Percentiles rank a stretch among this genome's conserved stretches.
Evolutionary conservation across 176 grass and related monocot species (phyloP).

Genomic region (Coix lacrymajobi): DNA sequence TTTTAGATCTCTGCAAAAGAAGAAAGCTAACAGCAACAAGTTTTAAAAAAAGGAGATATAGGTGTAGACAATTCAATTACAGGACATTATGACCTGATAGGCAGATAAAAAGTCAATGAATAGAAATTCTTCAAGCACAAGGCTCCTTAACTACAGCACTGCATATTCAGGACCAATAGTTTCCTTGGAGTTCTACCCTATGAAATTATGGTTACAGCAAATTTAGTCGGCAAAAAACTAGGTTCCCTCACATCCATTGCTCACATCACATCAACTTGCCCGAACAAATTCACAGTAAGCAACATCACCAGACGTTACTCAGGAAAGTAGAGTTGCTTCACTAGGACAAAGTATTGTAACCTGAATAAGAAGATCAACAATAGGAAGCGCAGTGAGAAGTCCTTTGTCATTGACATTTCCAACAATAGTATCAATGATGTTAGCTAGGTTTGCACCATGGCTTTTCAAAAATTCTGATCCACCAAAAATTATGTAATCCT

Average conservation of each 20-base stretch:
- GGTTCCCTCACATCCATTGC: background rate
- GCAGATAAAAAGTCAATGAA: slow-evolving; percentile 3
- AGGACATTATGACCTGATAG: background rate
- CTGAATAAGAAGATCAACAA: slow-evolving; percentile 91
- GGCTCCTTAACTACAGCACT: background rate
- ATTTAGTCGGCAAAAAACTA: background rate
- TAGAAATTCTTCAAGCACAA: slow-evolving; percentile 8
- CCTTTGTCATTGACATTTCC: slow-evolving; percentile 95
- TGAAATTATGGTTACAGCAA: background rate
- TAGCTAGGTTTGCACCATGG: slow-evolving; percentile 67
- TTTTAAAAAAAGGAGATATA: background rate
- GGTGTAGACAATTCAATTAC: background rate
- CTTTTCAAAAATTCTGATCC: slow-evolving; percentile 87
- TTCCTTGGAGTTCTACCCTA: background rate
- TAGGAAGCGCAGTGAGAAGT: slow-evolving; percentile 61
- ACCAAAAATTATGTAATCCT: slow-evolving; percentile 89
- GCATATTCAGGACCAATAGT: background rate
- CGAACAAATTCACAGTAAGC: slow-evolving; percentile 8
- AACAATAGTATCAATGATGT: slow-evolving; percentile 76
- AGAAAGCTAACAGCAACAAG: background rate
- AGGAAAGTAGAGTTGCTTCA: slow-evolving; percentile 7
- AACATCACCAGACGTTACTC: slow-evolving; percentile 11
- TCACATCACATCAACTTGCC: background rate
- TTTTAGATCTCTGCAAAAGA: slow-evolving; percentile 4
- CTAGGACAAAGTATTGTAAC: slow-evolving; percentile 37